A percentile compares a stretch with the other conserved stretches of the same genome.
These are phyloP conservation scores for Brassica cretica DNA, from an alignment of 345 rosid species.

Conservation along the genomic window DNA sequence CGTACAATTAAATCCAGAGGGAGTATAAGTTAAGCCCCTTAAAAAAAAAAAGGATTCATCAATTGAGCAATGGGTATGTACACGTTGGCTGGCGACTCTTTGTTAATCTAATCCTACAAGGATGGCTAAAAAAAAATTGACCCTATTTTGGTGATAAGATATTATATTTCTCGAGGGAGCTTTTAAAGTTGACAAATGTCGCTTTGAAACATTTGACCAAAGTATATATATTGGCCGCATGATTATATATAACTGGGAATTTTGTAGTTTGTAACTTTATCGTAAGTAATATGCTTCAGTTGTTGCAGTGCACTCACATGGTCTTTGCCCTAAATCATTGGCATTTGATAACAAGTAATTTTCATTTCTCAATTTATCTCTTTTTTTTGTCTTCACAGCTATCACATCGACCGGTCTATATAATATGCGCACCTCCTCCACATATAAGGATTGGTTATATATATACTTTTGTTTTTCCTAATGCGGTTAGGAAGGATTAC, in stretches of 20 bases:
- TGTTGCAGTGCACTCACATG: constrained; percentile 30
- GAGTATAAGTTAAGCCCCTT: background rate
- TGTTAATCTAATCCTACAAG: constrained; percentile 5
- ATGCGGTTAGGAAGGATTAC: constrained; percentile 4
- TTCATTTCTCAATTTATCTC: constrained; percentile 19
- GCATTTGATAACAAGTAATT: constrained; percentile 33
- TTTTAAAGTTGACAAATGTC: constrained; percentile 36
- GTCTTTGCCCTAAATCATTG: constrained; percentile 39
- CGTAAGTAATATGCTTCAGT: constrained; percentile 29
- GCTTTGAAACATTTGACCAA: constrained; percentile 33
- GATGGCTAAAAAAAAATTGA: constrained; percentile 1
- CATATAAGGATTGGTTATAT: constrained; percentile 13
- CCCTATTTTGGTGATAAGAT: constrained; percentile 34
- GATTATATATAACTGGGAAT: constrained; percentile 11
- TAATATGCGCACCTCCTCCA: constrained; percentile 25
- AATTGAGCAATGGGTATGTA: constrained; percentile 1
- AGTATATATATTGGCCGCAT: constrained; percentile 18
- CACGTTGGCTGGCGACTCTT: background rate
- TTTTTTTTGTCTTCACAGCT: constrained; percentile 22
- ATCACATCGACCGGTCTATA: constrained; percentile 32
- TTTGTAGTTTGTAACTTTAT: constrained; percentile 7
- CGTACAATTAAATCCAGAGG: too few relatives aligned
- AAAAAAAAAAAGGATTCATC: background rate
- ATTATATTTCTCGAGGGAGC: constrained; percentile 24
- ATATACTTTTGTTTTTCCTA: background rate